A percentile compares a stretch with the other conserved stretches of the same genome.
Evolutionary conservation across 306 rosid species (phyloP).

Genomic region (Cucumis melo): DNA sequence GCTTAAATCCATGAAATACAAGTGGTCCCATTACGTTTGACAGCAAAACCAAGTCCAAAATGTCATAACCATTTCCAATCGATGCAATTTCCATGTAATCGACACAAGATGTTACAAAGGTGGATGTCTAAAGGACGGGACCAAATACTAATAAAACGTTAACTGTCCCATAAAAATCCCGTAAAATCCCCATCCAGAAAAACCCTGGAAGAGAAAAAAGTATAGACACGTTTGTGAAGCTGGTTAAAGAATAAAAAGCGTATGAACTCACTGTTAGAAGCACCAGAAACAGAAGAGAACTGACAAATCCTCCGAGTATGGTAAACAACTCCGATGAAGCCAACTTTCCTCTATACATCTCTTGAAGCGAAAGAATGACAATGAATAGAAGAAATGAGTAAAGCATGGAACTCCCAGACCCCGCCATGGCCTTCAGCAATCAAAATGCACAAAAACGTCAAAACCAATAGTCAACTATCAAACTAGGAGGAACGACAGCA

Average conservation of each 20-base stretch:
- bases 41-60: background rate
- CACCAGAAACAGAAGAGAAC: conserved; percentile 80
- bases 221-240: background rate
- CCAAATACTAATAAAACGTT: background rate
- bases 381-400: conserved; percentile 77
- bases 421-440: conserved; percentile 56
- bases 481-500: background rate
- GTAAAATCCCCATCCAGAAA: background rate
- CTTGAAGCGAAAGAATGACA: conserved; percentile 89
- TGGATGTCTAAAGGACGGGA: background rate
- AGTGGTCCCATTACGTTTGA: background rate
- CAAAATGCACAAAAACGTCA: background rate
- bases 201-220: background rate
- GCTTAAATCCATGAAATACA: background rate
- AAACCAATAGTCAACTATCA: background rate
- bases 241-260: background rate
- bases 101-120: background rate
- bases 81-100: background rate
- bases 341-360: conserved; percentile 76
- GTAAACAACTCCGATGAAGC: conserved; percentile 83
- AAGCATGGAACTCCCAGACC: conserved; percentile 77
- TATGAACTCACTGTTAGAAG: conserved; percentile 63
- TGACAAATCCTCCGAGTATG: conserved; percentile 81
- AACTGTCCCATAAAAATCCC: background rate
- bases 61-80: background rate